phyloP scores from a whole-genome alignment of 495 filamentous ascomycete genomes.

The Jackrogersella multiformis region DNA sequence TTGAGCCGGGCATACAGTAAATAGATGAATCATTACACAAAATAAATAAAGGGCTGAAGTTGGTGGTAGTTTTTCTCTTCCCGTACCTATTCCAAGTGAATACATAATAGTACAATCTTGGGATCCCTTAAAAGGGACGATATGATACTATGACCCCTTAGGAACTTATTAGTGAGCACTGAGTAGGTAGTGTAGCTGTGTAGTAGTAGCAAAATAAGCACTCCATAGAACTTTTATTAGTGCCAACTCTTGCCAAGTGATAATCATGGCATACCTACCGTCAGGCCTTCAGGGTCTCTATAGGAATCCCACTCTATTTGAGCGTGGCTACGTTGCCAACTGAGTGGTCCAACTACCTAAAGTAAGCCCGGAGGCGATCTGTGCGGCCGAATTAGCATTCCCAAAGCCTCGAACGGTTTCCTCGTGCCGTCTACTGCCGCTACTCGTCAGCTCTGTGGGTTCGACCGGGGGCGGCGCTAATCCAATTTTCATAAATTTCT shows the following conservation, averaged over 20 bases:
- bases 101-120: constrained; percentile 4
- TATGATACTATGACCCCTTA: constrained; percentile 20
- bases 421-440: constrained; percentile 16
- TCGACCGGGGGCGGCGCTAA: constrained; percentile 36
- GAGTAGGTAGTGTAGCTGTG: constrained; percentile 20
- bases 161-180: constrained; percentile 18
- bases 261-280: constrained; percentile 23
- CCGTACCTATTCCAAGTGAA: constrained; percentile 9
- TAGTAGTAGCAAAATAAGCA: neutral
- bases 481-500: constrained; percentile 24
- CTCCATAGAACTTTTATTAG: constrained; percentile 23
- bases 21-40: constrained; percentile 13
- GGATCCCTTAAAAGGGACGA: constrained; percentile 10
- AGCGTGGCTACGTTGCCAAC: constrained; percentile 43
- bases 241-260: constrained; percentile 25
- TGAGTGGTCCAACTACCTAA: constrained; percentile 28
- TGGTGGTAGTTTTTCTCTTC: constrained; percentile 13
- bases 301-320: constrained; percentile 26
- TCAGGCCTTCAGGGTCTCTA: constrained; percentile 30
- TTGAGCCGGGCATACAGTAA: constrained; percentile 12
- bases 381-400: constrained; percentile 26
- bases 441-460: constrained; percentile 33
- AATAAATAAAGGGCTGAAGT: constrained; percentile 19
- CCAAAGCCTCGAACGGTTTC: constrained; percentile 33
- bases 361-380: constrained; percentile 40